These are phyloP conservation scores for Ogataea zsoltii DNA, from an alignment of 805 yeast genomes.

Conservation along the genomic window DNA sequence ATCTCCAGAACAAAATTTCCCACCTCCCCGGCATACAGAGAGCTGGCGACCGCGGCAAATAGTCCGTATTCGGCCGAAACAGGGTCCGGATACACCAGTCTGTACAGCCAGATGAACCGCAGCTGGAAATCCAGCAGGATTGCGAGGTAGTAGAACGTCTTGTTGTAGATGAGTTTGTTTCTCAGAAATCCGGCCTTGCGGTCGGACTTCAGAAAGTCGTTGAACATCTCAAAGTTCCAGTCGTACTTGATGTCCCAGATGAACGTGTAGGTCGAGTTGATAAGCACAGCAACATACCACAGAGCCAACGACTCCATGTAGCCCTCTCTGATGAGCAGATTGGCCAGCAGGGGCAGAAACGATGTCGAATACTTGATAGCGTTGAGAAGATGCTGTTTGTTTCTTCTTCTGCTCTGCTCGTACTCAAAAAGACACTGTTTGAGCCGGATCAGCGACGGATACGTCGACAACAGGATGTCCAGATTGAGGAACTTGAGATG, in stretches of 20 bases:
- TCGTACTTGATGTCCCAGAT: slow-evolving; percentile 90
- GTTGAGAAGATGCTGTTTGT: slow-evolving; percentile 63
- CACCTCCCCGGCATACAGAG: slow-evolving; percentile 43
- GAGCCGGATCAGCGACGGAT: slow-evolving; percentile 77
- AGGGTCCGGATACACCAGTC: slow-evolving; percentile 33
- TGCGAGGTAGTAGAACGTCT: slow-evolving; percentile 53
- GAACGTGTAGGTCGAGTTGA: slow-evolving; percentile 77
- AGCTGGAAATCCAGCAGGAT: slow-evolving; percentile 60
- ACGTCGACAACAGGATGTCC: slow-evolving; percentile 33
- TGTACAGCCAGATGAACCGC: slow-evolving; percentile 77
- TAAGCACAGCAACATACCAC: slow-evolving; percentile 47
- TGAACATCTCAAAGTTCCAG: slow-evolving; percentile 73
- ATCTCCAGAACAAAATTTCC: slow-evolving; percentile 70
- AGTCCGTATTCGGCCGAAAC: slow-evolving; percentile 14
- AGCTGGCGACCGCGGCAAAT: slow-evolving; percentile 22
- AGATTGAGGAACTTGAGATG: slow-evolving; percentile 31
- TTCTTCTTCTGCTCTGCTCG: slow-evolving; percentile 42
- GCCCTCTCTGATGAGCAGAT: slow-evolving; percentile 29
- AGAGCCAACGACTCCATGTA: slow-evolving; percentile 31
- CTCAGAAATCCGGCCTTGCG: slow-evolving; percentile 28
- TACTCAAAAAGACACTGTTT: slow-evolving; percentile 81
- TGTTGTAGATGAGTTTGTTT: slow-evolving; percentile 33
- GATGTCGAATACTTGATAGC: slow-evolving; percentile 73
- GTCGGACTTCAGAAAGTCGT: slow-evolving; percentile 26
- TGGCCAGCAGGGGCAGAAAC: slow-evolving; percentile 50